Percentiles rank a stretch among this genome's conserved stretches.
phyloP scores from a whole-genome alignment of 306 rosid genomes.

The Argentina anserina region DNA sequence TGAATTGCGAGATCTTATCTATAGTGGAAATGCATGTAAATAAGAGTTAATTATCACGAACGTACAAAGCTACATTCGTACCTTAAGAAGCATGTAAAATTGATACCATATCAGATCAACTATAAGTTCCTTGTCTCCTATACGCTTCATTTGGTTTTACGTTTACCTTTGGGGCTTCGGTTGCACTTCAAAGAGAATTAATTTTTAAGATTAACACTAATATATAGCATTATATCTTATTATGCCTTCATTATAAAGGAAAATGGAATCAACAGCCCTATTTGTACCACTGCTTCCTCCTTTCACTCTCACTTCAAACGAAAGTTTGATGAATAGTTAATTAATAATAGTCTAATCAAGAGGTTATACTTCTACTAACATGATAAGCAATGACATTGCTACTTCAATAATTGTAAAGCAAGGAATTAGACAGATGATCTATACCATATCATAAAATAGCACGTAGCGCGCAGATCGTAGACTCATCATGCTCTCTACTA shows the following conservation, averaged over 20 bases:
- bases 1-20: too few relatives aligned
- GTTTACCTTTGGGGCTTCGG: too few relatives aligned
- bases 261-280: neutral
- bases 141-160: neutral
- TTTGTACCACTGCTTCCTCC: neutral
- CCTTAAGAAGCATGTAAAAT: too few relatives aligned
- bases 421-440: neutral
- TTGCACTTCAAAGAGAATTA: neutral
- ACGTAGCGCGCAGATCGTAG: constrained; percentile 24
- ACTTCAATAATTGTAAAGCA: neutral
- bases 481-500: constrained; percentile 29
- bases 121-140: neutral
- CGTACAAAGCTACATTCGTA: too few relatives aligned
- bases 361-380: neutral
- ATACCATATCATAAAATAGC: constrained; percentile 20
- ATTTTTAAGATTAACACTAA: neutral
- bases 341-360: neutral
- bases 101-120: too few relatives aligned
- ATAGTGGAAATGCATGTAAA: too few relatives aligned
- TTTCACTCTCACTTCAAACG: neutral
- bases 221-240: neutral
- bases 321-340: neutral
- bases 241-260: neutral
- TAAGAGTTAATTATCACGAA: too few relatives aligned
- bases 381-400: neutral